These are phyloP conservation scores for Chalara sp. DNA, from an alignment of 2,329 filamentous ascomycete species.

Conservation along the genomic window DNA sequence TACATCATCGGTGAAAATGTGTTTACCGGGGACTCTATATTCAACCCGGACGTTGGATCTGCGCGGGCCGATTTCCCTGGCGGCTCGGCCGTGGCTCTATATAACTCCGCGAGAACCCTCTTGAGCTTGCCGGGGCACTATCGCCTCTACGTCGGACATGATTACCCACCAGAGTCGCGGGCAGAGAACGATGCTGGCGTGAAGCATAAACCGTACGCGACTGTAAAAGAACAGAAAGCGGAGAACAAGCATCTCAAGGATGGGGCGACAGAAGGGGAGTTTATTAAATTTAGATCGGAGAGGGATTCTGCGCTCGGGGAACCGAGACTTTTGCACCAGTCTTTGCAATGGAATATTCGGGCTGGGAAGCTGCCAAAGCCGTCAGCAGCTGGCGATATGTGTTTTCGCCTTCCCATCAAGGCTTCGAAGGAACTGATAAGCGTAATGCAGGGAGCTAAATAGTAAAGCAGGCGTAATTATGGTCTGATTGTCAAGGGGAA, in stretches of 20 bases:
- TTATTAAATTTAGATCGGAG: slow-evolving; percentile 35
- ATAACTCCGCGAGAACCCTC: slow-evolving; percentile 35
- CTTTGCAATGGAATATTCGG: slow-evolving; percentile 46
- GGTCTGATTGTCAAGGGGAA: too few relatives aligned
- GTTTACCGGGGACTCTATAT: slow-evolving; percentile 48
- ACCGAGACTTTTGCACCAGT: slow-evolving; percentile 42
- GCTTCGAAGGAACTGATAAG: background rate
- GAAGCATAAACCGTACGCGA: slow-evolving; percentile 34
- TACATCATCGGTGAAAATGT: slow-evolving; percentile 45
- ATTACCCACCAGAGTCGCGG: slow-evolving; percentile 39
- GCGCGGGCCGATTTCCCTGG: slow-evolving; percentile 50
- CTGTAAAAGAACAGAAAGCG: slow-evolving; percentile 36
- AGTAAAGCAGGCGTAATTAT: too few relatives aligned
- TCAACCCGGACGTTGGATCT: slow-evolving; percentile 44
- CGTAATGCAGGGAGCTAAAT: background rate
- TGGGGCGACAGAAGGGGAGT: slow-evolving; percentile 36
- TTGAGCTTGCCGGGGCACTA: slow-evolving; percentile 35
- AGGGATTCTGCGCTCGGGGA: slow-evolving; percentile 37
- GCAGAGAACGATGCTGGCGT: slow-evolving; percentile 1
- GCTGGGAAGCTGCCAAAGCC: slow-evolving; percentile 23
- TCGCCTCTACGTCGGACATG: slow-evolving; percentile 48
- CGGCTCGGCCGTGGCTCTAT: slow-evolving; percentile 39
- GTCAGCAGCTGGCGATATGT: background rate
- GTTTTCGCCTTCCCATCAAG: background rate
- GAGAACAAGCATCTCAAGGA: slow-evolving; percentile 43